phyloP scores from a whole-genome alignment of 352 stramenopile species.

The Phytophthora pistaciae region DNA sequence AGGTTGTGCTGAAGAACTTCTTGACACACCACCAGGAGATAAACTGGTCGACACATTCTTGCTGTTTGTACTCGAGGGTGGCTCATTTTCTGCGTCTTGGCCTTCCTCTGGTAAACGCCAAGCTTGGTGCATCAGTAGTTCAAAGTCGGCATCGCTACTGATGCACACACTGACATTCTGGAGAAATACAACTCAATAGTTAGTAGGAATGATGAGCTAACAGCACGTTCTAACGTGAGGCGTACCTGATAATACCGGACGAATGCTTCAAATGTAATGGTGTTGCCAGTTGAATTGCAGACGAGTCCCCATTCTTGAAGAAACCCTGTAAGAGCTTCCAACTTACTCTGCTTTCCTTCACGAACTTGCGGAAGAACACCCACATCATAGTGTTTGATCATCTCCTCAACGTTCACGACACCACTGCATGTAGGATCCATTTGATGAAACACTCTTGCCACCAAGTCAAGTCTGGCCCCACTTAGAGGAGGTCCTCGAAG shows the following conservation, averaged over 20 bases:
- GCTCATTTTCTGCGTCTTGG: slow-evolving; percentile 16
- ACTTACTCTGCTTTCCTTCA: slow-evolving; percentile 59
- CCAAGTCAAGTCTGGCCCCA: slow-evolving; percentile 37
- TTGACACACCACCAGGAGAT: background rate
- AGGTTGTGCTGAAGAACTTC: background rate
- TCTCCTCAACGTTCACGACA: slow-evolving; percentile 58
- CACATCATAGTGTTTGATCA: slow-evolving; percentile 80
- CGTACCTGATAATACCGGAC: slow-evolving; percentile 84
- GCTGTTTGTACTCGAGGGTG: background rate
- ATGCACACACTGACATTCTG: slow-evolving; percentile 88
- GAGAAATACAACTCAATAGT: background rate
- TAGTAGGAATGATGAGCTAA: background rate
- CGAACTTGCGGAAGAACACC: slow-evolving; percentile 77
- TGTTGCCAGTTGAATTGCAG: slow-evolving; percentile 36
- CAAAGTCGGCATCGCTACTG: slow-evolving; percentile 82
- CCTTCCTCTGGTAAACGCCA: slow-evolving; percentile 54
- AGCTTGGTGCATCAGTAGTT: slow-evolving; percentile 78
- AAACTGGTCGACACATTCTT: background rate
- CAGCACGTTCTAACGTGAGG: background rate
- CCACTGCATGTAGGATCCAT: slow-evolving; percentile 57
- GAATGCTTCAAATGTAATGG: slow-evolving; percentile 72
- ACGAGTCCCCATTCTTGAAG: slow-evolving; percentile 72
- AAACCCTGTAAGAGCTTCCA: slow-evolving; percentile 72
- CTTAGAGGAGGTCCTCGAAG: slow-evolving; percentile 52
- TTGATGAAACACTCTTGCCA: slow-evolving; percentile 63